phyloP scores from a whole-genome alignment of 2,329 filamentous ascomycete genomes.

The Fusarium siculi region DNA sequence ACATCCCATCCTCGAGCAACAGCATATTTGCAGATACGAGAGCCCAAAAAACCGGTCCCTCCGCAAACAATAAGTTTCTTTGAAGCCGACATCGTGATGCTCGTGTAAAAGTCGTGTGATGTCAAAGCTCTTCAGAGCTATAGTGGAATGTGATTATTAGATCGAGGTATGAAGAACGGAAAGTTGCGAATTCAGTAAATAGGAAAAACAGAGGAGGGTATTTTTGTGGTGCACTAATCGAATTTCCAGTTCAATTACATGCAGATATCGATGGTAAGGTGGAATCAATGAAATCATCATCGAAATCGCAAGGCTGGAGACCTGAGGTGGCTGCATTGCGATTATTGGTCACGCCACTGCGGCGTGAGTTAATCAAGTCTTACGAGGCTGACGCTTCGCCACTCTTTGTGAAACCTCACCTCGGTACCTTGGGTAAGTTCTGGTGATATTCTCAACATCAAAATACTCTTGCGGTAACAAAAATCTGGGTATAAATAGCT shows the following conservation, averaged over 20 bases:
- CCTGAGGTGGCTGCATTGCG: constrained; percentile 15
- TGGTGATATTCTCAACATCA: background rate
- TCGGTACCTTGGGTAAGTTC: background rate
- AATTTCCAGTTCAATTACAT: background rate
- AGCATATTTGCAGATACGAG: constrained; percentile 90
- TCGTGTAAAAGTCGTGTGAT: constrained; percentile 38
- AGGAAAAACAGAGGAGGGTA: background rate
- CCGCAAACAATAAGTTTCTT: constrained; percentile 92
- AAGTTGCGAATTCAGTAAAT: background rate
- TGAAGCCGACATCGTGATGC: constrained; percentile 62
- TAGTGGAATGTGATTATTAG: background rate
- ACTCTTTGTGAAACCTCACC: constrained; percentile 1
- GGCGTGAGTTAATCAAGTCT: constrained; percentile 4
- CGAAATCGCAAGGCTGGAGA: constrained; percentile 35
- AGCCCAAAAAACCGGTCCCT: constrained; percentile 91
- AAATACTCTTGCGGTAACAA: background rate
- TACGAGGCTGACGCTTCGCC: constrained; percentile 21
- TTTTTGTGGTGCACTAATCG: constrained; percentile 22
- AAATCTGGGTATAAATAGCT: background rate
- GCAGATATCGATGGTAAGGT: constrained; percentile 17
- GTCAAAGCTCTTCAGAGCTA: constrained; percentile 7
- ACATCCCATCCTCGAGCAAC: constrained; percentile 90
- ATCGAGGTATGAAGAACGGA: background rate
- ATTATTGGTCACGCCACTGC: constrained; percentile 25
- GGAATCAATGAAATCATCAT: constrained; percentile 46